phyloP scores from a whole-genome alignment of 495 filamentous ascomycete genomes.

The Hyaloscypha hepaticicola region DNA sequence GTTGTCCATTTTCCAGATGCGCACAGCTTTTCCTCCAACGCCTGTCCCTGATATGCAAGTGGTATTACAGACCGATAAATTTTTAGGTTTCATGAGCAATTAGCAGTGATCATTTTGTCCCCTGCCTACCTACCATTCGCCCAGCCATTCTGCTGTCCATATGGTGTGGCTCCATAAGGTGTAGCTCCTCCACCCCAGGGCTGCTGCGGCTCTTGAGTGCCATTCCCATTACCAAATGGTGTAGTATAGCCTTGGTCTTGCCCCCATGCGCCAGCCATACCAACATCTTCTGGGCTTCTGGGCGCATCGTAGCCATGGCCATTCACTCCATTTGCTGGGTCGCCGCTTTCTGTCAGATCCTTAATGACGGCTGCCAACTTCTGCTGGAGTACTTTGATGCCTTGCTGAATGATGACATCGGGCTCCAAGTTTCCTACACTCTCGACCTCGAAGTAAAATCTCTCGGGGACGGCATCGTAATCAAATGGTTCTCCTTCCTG shows the following conservation, averaged over 20 bases:
- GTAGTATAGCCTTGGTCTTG: constrained; percentile 72
- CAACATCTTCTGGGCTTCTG: constrained; percentile 57
- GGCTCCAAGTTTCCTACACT: constrained; percentile 83
- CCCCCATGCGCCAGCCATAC: constrained; percentile 54
- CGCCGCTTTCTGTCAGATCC: constrained; percentile 54
- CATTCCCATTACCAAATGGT: constrained; percentile 63
- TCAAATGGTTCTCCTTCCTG: constrained; percentile 83
- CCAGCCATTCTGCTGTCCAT: constrained; percentile 45
- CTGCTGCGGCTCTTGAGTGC: constrained; percentile 63
- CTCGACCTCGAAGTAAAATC: constrained; percentile 93
- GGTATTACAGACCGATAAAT: constrained; percentile 12
- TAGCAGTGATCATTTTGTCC: not conserved
- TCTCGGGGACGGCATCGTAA: constrained; percentile 79
- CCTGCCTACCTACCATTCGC: not conserved
- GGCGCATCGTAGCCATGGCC: constrained; percentile 53
- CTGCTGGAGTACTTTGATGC: constrained; percentile 83
- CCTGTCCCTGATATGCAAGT: constrained; percentile 27
- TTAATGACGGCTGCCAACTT: constrained; percentile 87
- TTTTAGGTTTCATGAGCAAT: not conserved
- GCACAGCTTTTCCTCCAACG: constrained; percentile 22
- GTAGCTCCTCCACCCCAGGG: constrained; percentile 61
- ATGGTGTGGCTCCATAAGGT: constrained; percentile 70
- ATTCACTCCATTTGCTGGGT: constrained; percentile 51
- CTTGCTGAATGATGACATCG: constrained; percentile 81
- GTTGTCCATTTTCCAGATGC: constrained; percentile 10